These are phyloP conservation scores for Skeletonema costatum DNA, from an alignment of 108 stramenopile species.

Conservation along the genomic window DNA sequence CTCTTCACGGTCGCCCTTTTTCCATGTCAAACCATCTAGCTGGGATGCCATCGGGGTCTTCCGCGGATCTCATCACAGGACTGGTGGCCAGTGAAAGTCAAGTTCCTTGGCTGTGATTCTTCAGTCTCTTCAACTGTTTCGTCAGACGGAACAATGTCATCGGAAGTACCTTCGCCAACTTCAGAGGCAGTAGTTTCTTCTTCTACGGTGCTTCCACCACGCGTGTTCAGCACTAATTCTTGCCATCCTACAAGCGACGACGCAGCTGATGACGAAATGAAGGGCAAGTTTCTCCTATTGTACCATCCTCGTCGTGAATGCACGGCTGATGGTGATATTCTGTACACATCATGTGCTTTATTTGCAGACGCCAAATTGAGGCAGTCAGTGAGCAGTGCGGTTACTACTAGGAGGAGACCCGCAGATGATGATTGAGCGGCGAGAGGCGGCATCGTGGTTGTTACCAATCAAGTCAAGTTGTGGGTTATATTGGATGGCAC, in stretches of 20 bases:
- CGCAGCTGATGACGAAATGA: not conserved
- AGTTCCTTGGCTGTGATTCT: conserved; percentile 4
- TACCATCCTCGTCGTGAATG: conserved; percentile 14
- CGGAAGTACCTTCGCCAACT: not conserved
- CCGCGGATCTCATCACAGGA: conserved; percentile 60
- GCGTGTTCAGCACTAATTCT: not conserved
- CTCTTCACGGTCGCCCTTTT: conserved; percentile 54
- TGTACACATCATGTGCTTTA: conserved; percentile 1
- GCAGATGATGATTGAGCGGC: not conserved
- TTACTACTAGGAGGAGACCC: not conserved
- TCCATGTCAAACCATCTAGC: conserved; percentile 72
- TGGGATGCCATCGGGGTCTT: conserved; percentile 77
- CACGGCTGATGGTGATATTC: not conserved
- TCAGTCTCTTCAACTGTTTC: not conserved
- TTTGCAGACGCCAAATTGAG: not conserved
- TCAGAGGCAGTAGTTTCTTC: not conserved
- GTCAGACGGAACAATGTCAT: not conserved
- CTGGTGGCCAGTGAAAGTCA: conserved; percentile 47
- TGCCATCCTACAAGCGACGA: not conserved
- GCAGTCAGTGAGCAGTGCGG: not conserved
- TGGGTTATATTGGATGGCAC: not conserved
- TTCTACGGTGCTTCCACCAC: conserved; percentile 26
- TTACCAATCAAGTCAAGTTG: not conserved
- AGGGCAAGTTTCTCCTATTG: not conserved
- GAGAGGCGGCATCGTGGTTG: not conserved